A percentile compares a stretch with the other conserved stretches of the same genome.
Evolutionary conservation across 192 early-diverging fungal species (phyloP).

Genomic region (Rhizophlyctis rosea): DNA sequence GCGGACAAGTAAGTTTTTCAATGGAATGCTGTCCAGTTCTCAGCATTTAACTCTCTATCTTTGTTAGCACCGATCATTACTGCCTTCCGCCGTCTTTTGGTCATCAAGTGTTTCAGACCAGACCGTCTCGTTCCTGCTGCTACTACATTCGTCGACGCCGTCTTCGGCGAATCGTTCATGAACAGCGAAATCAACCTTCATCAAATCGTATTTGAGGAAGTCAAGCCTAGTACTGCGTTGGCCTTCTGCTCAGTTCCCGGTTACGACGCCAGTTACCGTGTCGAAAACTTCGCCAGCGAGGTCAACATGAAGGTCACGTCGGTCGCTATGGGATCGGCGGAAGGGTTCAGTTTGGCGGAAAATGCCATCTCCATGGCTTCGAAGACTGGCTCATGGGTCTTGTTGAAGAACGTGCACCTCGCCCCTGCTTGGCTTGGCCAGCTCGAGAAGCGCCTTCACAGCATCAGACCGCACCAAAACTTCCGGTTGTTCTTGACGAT

Average conservation of each 20-base stretch:
- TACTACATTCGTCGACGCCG: slow-evolving; percentile 63
- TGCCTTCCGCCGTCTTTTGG: slow-evolving; percentile 73
- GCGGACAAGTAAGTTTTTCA: slow-evolving; percentile 8
- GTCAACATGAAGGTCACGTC: slow-evolving; percentile 59
- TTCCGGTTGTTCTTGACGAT: slow-evolving; percentile 98
- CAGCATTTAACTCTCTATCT: background rate
- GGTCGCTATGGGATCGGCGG: slow-evolving; percentile 97
- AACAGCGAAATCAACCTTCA: slow-evolving; percentile 66
- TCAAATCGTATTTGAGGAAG: slow-evolving; percentile 69
- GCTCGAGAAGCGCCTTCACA: slow-evolving; percentile 92
- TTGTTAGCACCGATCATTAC: slow-evolving; percentile 38
- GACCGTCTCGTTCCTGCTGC: slow-evolving; percentile 82
- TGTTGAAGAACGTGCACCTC: slow-evolving; percentile 99
- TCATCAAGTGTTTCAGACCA: slow-evolving; percentile 83
- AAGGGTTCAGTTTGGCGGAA: slow-evolving; percentile 88
- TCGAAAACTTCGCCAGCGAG: slow-evolving; percentile 83
- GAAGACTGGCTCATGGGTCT: slow-evolving; percentile 89
- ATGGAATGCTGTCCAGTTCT: slow-evolving; percentile 2
- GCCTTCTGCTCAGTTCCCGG: slow-evolving; percentile 91
- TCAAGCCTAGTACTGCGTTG: slow-evolving; percentile 70
- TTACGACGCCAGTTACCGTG: slow-evolving; percentile 92
- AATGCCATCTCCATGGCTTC: slow-evolving; percentile 79
- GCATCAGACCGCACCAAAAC: slow-evolving; percentile 70
- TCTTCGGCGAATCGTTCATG: slow-evolving; percentile 62
- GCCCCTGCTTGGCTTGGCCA: slow-evolving; percentile 89